Conservation (phyloP, 176 grass and related monocot genomes). For the Oryza australiensis region DNA sequence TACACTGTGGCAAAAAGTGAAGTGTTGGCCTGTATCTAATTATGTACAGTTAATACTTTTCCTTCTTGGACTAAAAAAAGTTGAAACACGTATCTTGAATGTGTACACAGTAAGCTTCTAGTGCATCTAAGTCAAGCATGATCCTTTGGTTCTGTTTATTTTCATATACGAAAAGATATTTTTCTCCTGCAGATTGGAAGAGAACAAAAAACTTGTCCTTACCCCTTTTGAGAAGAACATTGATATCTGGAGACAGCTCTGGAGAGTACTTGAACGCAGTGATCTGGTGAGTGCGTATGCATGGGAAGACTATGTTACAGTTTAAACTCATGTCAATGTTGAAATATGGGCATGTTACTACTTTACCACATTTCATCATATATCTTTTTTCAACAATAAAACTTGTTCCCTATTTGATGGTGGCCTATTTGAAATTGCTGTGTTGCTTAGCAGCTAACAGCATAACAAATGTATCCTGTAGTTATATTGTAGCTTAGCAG, state of each 20-base stretch:
- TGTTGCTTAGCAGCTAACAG: too few relatives aligned
- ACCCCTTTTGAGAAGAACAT: conserved; percentile 98
- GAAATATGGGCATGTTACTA: conserved; percentile 18
- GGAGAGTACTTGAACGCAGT: conserved; percentile 93
- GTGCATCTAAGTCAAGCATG: not conserved
- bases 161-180: not conserved
- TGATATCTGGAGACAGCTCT: conserved; percentile 98
- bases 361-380: conserved; percentile 2
- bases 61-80: not conserved
- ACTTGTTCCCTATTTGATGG: too few relatives aligned
- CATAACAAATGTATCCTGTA: not conserved
- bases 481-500: not conserved
- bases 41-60: not conserved
- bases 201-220: conserved; percentile 85
- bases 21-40: not conserved
- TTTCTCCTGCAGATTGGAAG: conserved; percentile 50
- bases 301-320: conserved; percentile 1
- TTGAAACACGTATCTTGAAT: not conserved
- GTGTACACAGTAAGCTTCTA: not conserved
- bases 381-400: not conserved
- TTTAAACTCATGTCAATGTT: conserved; percentile 33
- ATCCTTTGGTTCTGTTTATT: not conserved
- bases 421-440: too few relatives aligned
- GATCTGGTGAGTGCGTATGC: conserved; percentile 64
- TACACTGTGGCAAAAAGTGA: not conserved